These are phyloP conservation scores for Leishmania tropica DNA, from an alignment of 208 protist species.

Conservation along the genomic window DNA sequence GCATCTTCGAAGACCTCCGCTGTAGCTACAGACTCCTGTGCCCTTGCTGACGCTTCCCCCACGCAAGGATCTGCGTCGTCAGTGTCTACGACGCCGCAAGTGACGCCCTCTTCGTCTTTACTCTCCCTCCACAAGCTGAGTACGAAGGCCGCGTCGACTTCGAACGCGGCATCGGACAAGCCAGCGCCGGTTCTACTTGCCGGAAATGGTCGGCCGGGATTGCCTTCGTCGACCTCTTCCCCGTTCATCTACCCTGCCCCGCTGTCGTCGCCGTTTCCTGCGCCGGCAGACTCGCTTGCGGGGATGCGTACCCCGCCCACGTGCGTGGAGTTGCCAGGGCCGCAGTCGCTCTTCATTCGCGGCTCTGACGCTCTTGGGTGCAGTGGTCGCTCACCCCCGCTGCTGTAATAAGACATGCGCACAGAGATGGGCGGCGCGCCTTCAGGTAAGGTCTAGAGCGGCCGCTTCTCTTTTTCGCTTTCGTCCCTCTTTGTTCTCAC, in stretches of 20 bases:
- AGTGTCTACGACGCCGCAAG: not conserved
- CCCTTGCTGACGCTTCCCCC: not conserved
- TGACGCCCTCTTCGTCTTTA: not conserved
- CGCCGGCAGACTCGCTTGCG: not conserved
- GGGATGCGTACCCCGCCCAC: constrained; percentile 15
- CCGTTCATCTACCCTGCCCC: constrained; percentile 3
- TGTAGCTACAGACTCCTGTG: not conserved
- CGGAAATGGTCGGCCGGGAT: too few relatives aligned
- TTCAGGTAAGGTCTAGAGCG: not conserved
- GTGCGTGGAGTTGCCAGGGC: constrained; percentile 29
- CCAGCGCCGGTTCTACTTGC: not conserved
- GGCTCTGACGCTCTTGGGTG: constrained; percentile 16
- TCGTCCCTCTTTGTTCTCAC: not conserved
- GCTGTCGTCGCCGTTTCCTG: not conserved
- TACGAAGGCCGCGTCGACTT: not conserved
- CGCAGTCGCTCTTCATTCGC: constrained; percentile 31
- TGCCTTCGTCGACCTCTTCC: not conserved
- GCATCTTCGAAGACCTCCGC: not conserved
- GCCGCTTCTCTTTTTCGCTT: not conserved
- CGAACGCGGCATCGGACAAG: not conserved
- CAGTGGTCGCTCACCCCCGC: constrained; percentile 13
- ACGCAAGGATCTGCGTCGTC: not conserved
- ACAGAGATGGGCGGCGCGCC: not conserved
- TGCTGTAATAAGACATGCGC: not conserved
- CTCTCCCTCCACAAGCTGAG: not conserved